phyloP scores from a whole-genome alignment of 176 grass and related monocot species.

The Olyra latifolia region DNA sequence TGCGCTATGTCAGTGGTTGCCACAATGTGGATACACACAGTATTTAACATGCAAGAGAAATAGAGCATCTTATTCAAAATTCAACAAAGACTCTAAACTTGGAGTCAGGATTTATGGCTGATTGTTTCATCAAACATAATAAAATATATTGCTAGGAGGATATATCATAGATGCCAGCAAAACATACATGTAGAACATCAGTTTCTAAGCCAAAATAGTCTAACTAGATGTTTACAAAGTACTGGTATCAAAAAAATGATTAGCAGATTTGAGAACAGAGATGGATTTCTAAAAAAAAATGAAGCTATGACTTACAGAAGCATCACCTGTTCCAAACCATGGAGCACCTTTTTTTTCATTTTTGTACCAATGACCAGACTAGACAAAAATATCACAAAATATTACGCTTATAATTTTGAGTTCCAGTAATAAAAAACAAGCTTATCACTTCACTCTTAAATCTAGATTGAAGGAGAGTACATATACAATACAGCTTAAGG shows the following conservation, averaged over 20 bases:
- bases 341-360: background rate
- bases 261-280: background rate
- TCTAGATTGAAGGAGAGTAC: background rate
- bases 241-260: background rate
- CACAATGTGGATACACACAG: background rate
- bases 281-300: background rate
- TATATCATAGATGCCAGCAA: background rate
- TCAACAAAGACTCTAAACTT: background rate
- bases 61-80: background rate
- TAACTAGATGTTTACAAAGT: background rate
- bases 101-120: background rate
- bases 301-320: background rate
- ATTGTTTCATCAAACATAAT: background rate
- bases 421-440: background rate
- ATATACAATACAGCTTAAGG: background rate
- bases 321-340: background rate
- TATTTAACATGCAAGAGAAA: constrained; percentile 11
- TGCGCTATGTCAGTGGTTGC: background rate
- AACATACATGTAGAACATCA: background rate
- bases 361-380: background rate
- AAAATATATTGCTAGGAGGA: background rate
- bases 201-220: background rate
- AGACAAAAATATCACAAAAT: background rate
- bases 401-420: background rate
- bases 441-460: background rate